Evolutionary conservation across 2,329 filamentous ascomycete genomes (phyloP).

Genomic region (Aurifilum marmelostoma): DNA sequence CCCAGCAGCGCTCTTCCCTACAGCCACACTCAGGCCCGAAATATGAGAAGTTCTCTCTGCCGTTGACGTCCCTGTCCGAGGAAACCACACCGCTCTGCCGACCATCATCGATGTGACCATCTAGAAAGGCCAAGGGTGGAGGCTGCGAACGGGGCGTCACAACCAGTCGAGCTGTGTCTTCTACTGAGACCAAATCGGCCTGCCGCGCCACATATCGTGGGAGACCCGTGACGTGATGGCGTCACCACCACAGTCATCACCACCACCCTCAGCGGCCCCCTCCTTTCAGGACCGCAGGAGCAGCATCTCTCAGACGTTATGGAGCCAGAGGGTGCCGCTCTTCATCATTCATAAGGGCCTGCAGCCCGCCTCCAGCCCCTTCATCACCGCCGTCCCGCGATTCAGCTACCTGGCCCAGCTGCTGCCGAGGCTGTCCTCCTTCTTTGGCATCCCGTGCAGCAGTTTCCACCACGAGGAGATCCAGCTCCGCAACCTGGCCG

Average conservation of each 20-base stretch:
- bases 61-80: not conserved
- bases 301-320: constrained; percentile 52
- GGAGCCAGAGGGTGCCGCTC: constrained; percentile 58
- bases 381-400: constrained; percentile 58
- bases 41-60: not conserved
- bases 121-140: not conserved
- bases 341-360: constrained; percentile 54
- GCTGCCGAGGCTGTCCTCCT: constrained; percentile 56
- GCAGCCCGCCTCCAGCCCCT: constrained; percentile 50
- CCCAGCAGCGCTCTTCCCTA: too few relatives aligned
- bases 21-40: not conserved
- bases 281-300: constrained; percentile 19
- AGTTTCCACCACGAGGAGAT: constrained; percentile 63
- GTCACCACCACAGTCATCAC: constrained; percentile 16
- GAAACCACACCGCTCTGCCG: not conserved
- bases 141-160: not conserved
- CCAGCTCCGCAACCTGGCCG: constrained; percentile 56
- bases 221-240: constrained; percentile 15
- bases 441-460: constrained; percentile 57
- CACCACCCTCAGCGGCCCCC: constrained; percentile 8
- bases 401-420: constrained; percentile 64
- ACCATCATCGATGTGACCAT: not conserved
- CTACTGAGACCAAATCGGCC: not conserved
- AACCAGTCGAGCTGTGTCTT: not conserved
- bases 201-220: not conserved